A percentile compares a stretch with the other conserved stretches of the same genome.
These are phyloP conservation scores for Graphilbum ipis-grandicollis DNA, from an alignment of 2,329 filamentous ascomycete genomes.

Conservation along the genomic window DNA sequence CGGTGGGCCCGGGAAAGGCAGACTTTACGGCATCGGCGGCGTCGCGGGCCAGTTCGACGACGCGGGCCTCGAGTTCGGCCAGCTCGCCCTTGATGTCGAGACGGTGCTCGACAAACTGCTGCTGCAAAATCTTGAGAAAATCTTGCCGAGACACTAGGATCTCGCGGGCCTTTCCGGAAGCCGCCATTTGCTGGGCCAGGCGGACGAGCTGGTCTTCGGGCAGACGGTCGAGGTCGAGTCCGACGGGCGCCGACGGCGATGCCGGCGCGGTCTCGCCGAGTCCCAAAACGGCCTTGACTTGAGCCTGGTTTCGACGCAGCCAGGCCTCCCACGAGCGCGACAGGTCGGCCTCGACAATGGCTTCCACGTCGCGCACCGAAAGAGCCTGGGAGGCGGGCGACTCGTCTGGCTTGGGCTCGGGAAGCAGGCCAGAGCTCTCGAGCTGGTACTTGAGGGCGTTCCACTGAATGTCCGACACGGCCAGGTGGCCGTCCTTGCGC, in stretches of 20 bases:
- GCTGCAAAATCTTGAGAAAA: conserved; percentile 25
- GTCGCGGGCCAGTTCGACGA: conserved; percentile 7
- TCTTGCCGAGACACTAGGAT: conserved; percentile 28
- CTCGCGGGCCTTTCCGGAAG: conserved; percentile 15
- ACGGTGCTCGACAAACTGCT: conserved; percentile 20
- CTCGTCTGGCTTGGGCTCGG: conserved; percentile 5
- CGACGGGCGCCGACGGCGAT: not conserved
- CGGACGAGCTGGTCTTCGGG: conserved; percentile 18
- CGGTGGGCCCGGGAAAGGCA: not conserved
- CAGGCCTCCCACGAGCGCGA: conserved; percentile 32
- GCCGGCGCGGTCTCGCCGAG: not conserved
- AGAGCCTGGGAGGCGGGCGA: conserved; percentile 12
- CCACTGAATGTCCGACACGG: conserved; percentile 30
- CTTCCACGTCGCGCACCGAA: conserved; percentile 12
- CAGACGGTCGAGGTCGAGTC: conserved; percentile 12
- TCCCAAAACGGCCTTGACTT: conserved; percentile 16
- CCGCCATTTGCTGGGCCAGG: conserved; percentile 19
- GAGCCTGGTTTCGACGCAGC: conserved; percentile 30
- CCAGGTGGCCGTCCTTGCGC: conserved; percentile 17
- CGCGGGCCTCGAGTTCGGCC: conserved; percentile 15
- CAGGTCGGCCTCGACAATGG: conserved; percentile 15
- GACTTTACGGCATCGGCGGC: conserved; percentile 1
- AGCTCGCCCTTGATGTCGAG: conserved; percentile 24
- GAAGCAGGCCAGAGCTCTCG: conserved; percentile 12
- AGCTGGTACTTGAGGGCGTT: conserved; percentile 24